A percentile compares a stretch with the other conserved stretches of the same genome.
Conservation (phyloP, 805 yeast genomes). For the Yamadazyma philogaea region DNA sequence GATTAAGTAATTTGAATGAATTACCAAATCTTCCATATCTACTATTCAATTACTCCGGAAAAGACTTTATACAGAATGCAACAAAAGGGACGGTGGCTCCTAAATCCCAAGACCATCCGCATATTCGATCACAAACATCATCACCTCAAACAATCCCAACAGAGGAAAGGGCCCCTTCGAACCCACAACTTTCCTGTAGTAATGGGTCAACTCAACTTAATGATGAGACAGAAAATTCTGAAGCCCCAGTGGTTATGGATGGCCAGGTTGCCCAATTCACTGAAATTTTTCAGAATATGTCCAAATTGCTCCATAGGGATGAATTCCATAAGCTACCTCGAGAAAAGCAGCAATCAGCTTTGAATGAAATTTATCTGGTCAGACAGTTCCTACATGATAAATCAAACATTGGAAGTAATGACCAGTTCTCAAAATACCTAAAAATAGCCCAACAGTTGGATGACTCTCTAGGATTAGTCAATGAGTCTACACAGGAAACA, state of each 20-base stretch:
- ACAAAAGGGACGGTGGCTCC: conserved; percentile 16
- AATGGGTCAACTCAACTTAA: background rate
- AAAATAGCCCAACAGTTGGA: conserved; percentile 5
- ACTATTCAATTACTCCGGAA: conserved; percentile 28
- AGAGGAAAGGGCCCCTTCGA: background rate
- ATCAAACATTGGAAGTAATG: conserved; percentile 1
- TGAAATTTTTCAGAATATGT: conserved; percentile 3
- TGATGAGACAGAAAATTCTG: background rate
- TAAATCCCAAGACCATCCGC: background rate
- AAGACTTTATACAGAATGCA: conserved; percentile 15
- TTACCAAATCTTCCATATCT: conserved; percentile 34
- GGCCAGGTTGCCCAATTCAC: conserved; percentile 9
- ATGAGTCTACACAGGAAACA: background rate
- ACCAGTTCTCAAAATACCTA: conserved; percentile 2
- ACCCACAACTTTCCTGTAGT: background rate
- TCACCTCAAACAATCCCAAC: background rate
- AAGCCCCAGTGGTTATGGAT: background rate
- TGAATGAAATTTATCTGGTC: conserved; percentile 5
- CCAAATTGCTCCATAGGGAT: conserved; percentile 2
- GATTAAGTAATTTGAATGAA: conserved; percentile 36
- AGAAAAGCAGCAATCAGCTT: conserved; percentile 4
- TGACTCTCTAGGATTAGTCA: conserved; percentile 1
- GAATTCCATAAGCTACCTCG: conserved; percentile 1
- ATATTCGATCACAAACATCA: background rate
- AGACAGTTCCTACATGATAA: conserved; percentile 2